These are phyloP conservation scores for Coniosporium apollinis DNA, from an alignment of 495 filamentous ascomycete species.

Conservation along the genomic window DNA sequence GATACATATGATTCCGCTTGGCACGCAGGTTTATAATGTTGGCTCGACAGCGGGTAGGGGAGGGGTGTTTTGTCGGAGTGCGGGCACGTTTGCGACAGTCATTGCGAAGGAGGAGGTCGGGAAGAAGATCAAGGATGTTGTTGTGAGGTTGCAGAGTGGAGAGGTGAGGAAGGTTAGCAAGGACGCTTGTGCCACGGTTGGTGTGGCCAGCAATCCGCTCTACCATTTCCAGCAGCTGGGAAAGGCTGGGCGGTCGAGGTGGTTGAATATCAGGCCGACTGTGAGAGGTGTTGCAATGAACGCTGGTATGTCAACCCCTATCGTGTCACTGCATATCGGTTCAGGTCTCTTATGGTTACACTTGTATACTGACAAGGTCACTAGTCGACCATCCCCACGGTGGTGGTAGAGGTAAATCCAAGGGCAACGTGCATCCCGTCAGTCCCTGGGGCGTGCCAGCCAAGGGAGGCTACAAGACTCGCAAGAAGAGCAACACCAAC, in stretches of 20 bases:
- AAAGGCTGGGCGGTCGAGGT: constrained; percentile 82
- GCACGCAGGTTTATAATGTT: constrained; percentile 78
- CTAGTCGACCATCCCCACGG: constrained; percentile 86
- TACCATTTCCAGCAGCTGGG: constrained; percentile 79
- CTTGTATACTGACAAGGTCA: constrained; percentile 14
- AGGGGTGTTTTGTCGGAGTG: constrained; percentile 83
- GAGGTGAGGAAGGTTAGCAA: constrained; percentile 75
- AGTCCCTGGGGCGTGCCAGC: constrained; percentile 85
- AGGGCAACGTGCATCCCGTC: constrained; percentile 87
- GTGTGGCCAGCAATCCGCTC: constrained; percentile 82
- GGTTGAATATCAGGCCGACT: constrained; percentile 84
- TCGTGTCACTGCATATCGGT: constrained; percentile 2
- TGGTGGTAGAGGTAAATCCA: constrained; percentile 95
- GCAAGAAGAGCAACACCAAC: constrained; percentile 36
- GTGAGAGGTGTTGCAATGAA: constrained; percentile 98
- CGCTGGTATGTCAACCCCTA: constrained; percentile 39
- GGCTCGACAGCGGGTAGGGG: constrained; percentile 55
- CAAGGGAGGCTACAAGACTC: constrained; percentile 94
- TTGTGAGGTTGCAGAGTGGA: constrained; percentile 74
- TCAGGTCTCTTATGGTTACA: constrained; percentile 16
- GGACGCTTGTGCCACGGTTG: constrained; percentile 86
- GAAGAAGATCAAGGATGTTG: constrained; percentile 45
- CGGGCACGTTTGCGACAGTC: constrained; percentile 78
- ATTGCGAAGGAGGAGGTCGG: constrained; percentile 66
- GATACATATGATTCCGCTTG: constrained; percentile 83